These are phyloP conservation scores for Anastatica hierochuntica DNA, from an alignment of 345 rosid genomes.

Conservation along the genomic window DNA sequence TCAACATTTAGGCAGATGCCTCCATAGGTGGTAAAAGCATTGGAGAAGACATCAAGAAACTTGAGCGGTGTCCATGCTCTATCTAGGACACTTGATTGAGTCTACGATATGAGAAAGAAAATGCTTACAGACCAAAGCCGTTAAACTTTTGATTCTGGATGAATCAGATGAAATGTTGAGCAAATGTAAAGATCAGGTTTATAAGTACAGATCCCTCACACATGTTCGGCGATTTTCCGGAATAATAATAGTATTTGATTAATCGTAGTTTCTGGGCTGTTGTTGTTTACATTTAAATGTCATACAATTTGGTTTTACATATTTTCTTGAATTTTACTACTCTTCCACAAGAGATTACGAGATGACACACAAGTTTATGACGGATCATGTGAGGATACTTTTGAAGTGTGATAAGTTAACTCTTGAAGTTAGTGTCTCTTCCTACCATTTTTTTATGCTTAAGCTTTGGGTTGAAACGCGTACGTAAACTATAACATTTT, in stretches of 20 bases:
- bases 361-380: conserved; percentile 88
- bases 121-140: conserved; percentile 70
- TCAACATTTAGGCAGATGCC: conserved; percentile 75
- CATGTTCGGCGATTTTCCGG: conserved; percentile 39
- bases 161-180: conserved; percentile 98
- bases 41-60: conserved; percentile 86
- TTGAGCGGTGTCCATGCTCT: conserved; percentile 47
- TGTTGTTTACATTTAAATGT: too few relatives aligned
- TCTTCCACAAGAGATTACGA: conserved; percentile 91
- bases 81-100: conserved; percentile 94
- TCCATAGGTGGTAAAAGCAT: conserved; percentile 94
- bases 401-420: conserved; percentile 91
- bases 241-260: too few relatives aligned
- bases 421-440: conserved; percentile 52
- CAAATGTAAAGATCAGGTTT: conserved; percentile 96
- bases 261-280: too few relatives aligned
- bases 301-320: conserved; percentile 19
- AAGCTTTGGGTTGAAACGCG: not conserved
- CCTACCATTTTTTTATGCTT: not conserved
- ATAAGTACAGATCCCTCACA: conserved; percentile 81
- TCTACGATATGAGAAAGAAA: conserved; percentile 94
- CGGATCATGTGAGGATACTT: conserved; percentile 89
- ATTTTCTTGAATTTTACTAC: conserved; percentile 92
- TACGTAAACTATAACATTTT: not conserved
- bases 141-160: conserved; percentile 42